A percentile compares a stretch with the other conserved stretches of the same genome.
phyloP scores from a whole-genome alignment of 192 early-diverging fungal species.

The Entomortierella parvispora region DNA sequence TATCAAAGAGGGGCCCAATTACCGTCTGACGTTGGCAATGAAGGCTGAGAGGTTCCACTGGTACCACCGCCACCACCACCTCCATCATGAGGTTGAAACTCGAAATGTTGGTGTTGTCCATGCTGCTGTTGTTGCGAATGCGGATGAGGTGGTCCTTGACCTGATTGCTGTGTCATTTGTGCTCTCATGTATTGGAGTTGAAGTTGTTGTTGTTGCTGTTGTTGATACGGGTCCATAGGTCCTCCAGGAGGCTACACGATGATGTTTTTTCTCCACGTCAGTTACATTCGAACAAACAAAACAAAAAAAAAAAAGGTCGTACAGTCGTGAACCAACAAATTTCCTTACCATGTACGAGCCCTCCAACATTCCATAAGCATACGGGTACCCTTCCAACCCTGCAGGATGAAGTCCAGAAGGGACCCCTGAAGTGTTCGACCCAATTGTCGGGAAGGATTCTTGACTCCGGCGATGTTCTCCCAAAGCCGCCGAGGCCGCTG shows the following conservation, averaged over 20 bases:
- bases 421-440: background rate
- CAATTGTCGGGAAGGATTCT: slow-evolving; percentile 26
- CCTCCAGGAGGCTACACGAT: slow-evolving; percentile 22
- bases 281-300: background rate
- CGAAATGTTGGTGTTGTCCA: slow-evolving; percentile 14
- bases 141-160: background rate
- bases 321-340: too few species aligned
- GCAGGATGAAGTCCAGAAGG: background rate
- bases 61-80: too few species aligned
- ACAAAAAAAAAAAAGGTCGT: background rate
- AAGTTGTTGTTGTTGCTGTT: slow-evolving; percentile 35
- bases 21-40: background rate
- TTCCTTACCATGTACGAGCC: background rate
- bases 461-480: slow-evolving; percentile 38
- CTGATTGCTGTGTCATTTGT: slow-evolving; percentile 32
- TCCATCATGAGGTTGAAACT: background rate
- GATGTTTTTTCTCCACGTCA: too few species aligned
- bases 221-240: slow-evolving; percentile 36
- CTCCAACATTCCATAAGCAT: slow-evolving; percentile 37
- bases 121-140: slow-evolving; percentile 22
- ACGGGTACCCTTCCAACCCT: slow-evolving; percentile 38
- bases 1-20: background rate
- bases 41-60: too few species aligned
- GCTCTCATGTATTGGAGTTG: slow-evolving; percentile 46
- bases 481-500: background rate